Evolutionary conservation across 371 early-diverging fungal species (phyloP).

Genomic region (Conidiobolus incongruus): DNA sequence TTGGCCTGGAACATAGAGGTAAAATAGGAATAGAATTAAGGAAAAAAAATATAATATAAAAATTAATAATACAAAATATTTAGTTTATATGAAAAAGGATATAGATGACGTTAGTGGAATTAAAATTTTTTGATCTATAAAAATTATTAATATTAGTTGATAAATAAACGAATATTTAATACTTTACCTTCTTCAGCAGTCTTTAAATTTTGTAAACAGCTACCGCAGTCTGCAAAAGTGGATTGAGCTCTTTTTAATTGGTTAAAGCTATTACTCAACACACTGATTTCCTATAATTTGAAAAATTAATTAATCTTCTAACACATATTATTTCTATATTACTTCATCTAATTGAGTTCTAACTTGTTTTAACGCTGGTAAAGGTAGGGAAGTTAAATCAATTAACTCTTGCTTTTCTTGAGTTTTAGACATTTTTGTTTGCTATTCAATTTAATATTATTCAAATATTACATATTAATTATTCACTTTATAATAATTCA

Average conservation of each 20-base stretch:
- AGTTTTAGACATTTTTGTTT: background rate
- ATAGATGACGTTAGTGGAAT: constrained; percentile 8
- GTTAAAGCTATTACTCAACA: constrained; percentile 56
- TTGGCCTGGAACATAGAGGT: constrained; percentile 83
- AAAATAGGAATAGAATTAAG: constrained; percentile 3
- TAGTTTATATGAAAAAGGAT: constrained; percentile 4
- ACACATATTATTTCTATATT: background rate
- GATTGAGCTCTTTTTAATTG: constrained; percentile 72
- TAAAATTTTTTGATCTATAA: constrained; percentile 4
- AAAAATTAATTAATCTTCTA: background rate
- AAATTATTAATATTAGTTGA: background rate
- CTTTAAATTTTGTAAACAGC: constrained; percentile 14
- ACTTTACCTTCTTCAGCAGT: constrained; percentile 1
- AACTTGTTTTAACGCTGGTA: constrained; percentile 61
- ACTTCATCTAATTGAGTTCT: constrained; percentile 70
- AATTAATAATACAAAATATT: no score
- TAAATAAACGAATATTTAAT: background rate
- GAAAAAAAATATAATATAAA: background rate
- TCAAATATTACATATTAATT: no score
- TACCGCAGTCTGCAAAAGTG: constrained; percentile 62
- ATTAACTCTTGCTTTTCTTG: constrained; percentile 19
- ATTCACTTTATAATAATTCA: no score
- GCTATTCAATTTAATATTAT: no score
- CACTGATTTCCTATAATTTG: constrained; percentile 44
- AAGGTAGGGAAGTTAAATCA: constrained; percentile 59